Conservation (phyloP, 441 rosid genomes). For the Mallotus japonicus region DNA sequence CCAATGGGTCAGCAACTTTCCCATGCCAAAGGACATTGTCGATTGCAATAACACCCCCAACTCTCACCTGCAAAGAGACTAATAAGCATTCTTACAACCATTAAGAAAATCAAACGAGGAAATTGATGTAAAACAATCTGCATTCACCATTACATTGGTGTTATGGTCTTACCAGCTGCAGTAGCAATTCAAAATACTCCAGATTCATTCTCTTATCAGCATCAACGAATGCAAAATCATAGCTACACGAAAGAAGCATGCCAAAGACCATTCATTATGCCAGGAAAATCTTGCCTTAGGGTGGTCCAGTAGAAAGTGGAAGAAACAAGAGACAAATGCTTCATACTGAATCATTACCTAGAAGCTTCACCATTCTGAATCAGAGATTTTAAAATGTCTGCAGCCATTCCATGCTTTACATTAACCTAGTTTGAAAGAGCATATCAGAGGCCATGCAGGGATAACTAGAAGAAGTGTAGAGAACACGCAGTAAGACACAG, state of each 20-base stretch:
- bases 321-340: slow-evolving; percentile 9
- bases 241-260: slow-evolving; percentile 41
- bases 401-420: slow-evolving; percentile 73
- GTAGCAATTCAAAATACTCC: slow-evolving; percentile 79
- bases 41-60: slow-evolving; percentile 74
- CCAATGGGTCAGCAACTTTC: slow-evolving; percentile 81
- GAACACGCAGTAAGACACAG: background rate
- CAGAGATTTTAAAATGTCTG: slow-evolving; percentile 57
- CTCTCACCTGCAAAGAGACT: slow-evolving; percentile 53
- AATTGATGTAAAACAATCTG: background rate
- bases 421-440: slow-evolving; percentile 48
- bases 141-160: slow-evolving; percentile 21
- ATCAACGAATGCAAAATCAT: slow-evolving; percentile 92
- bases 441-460: background rate
- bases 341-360: slow-evolving; percentile 43
- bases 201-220: slow-evolving; percentile 92
- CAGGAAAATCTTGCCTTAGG: slow-evolving; percentile 1
- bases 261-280: slow-evolving; percentile 11
- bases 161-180: slow-evolving; percentile 68
- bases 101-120: background rate
- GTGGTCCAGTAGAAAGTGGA: background rate
- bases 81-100: slow-evolving; percentile 17
- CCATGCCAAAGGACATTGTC: slow-evolving; percentile 99
- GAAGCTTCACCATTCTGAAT: slow-evolving; percentile 66
- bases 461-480: slow-evolving; percentile 3